phyloP scores from a whole-genome alignment of 208 protist genomes.

The Crithidia fasciculata region DNA sequence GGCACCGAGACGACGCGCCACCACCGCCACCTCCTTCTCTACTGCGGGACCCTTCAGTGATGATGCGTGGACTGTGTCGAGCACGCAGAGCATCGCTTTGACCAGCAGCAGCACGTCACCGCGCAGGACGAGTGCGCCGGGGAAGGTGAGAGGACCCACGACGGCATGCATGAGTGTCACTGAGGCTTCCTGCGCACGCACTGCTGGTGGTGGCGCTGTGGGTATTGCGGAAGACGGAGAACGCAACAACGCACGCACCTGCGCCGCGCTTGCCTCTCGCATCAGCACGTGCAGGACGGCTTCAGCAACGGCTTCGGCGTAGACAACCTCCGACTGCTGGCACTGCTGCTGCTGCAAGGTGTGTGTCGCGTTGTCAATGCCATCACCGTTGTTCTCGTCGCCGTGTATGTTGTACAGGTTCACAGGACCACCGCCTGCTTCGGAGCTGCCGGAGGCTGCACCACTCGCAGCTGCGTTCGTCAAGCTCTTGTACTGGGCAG shows the following conservation, averaged over 20 bases:
- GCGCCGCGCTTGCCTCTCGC: conserved; percentile 12
- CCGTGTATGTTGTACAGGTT: neutral
- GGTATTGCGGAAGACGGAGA: neutral
- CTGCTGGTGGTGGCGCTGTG: neutral
- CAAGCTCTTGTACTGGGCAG: conserved; percentile 11
- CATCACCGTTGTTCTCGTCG: neutral
- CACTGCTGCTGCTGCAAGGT: neutral
- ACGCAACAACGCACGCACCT: conserved; percentile 18
- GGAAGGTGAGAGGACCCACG: conserved; percentile 14
- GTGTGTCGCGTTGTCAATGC: neutral
- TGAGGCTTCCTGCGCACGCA: neutral
- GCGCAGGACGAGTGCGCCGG: conserved; percentile 22
- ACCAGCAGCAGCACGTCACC: conserved; percentile 29
- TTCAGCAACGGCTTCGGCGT: conserved; percentile 22
- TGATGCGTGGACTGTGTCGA: neutral
- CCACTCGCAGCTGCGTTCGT: neutral
- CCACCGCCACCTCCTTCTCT: conserved; percentile 10
- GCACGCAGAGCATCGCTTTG: conserved; percentile 23
- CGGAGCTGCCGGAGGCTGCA: neutral
- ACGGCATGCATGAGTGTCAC: neutral
- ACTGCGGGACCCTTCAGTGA: too few relatives aligned
- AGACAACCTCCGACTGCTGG: neutral
- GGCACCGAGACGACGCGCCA: conserved; percentile 22
- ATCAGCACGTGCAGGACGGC: conserved; percentile 25
- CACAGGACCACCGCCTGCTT: neutral